These are phyloP conservation scores for Camellia granthamiana DNA, from an alignment of 148 eudicot genomes.

Conservation along the genomic window DNA sequence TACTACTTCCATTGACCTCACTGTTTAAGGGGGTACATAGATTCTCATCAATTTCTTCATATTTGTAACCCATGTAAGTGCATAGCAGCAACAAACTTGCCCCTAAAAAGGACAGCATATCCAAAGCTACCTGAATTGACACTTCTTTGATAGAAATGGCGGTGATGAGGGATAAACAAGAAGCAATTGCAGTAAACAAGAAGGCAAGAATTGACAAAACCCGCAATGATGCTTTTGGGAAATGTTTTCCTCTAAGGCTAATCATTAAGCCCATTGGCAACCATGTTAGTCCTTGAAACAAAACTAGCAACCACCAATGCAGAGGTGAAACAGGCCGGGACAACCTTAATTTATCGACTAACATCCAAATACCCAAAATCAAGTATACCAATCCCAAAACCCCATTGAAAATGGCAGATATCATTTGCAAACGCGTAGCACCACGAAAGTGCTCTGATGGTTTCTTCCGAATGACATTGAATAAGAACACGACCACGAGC, in stretches of 20 bases:
- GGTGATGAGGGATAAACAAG: constrained; percentile 36
- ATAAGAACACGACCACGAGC: constrained; percentile 42
- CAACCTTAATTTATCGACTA: constrained; percentile 34
- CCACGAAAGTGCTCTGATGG: constrained; percentile 30
- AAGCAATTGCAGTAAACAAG: constrained; percentile 35
- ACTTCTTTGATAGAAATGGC: constrained; percentile 31
- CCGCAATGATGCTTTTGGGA: constrained; percentile 30
- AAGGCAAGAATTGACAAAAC: constrained; percentile 46
- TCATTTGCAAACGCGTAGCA: constrained; percentile 39
- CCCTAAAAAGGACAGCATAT: constrained; percentile 58
- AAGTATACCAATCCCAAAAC: constrained; percentile 54
- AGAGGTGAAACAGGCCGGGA: constrained; percentile 39
- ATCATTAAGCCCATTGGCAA: constrained; percentile 38
- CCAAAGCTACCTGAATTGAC: constrained; percentile 49
- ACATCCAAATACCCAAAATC: constrained; percentile 47
- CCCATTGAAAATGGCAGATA: constrained; percentile 52
- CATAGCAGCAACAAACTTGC: constrained; percentile 57
- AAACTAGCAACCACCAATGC: constrained; percentile 51
- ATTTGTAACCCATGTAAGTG: constrained; percentile 50
- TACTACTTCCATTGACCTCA: constrained; percentile 27
- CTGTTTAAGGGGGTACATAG: constrained; percentile 55
- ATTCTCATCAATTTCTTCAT: constrained; percentile 30
- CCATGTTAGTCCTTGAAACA: constrained; percentile 63
- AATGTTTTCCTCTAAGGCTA: constrained; percentile 41
- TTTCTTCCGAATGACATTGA: constrained; percentile 34